Base-by-base conservation (phyloP, 2,329 filamentous ascomycete species). In the Colletotrichum aenigma region DNA sequence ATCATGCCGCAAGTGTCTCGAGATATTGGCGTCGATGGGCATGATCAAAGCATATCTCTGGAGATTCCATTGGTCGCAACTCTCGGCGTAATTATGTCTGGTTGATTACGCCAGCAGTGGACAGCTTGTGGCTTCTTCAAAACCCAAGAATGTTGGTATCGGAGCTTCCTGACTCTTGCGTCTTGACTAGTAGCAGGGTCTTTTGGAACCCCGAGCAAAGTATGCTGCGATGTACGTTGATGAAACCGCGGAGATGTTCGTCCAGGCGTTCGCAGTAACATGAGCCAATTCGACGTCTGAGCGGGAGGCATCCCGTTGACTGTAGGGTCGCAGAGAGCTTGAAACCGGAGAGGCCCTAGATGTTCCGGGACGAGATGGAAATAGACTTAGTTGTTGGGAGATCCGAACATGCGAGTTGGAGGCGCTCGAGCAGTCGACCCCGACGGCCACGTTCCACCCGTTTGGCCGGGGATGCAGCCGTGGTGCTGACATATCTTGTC, bases 281-380 rank as follows among this genome's bases (percentile, higher is more conserved):
- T 60, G 9, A 7, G 7, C 32, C 16, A 52, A 55, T 36, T 15
- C 18, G 18, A 32, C 32, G 60, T 56, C 62, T 61, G 71, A 70
- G 71, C 71, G n/a, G 18, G 32, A 38, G 30, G 38, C 43, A 24
- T 15, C 38, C 21, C 34, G 26, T 76, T 16, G 65, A 24, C 21
- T 43, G 38, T 56, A 43, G 36, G 36, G 48, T 55, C 66, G 30
- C n/a, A 74, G 34, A 18, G 18, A 21, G 21, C 21, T 38, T 75
- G 74, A 75, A 70, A 71, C 71, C 71, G 66, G 66, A 70, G n/a
- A 66, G 38, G 60, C 60, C 61, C 55, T 66, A 62, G 66, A 67
- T 71, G 38, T 75, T 71, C 74, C 61, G 34, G 56, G 60, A 67
- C 18, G 38, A 62, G 38, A 36, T 58, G 73, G 28, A 69, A 69